phyloP scores from a whole-genome alignment of 495 filamentous ascomycete species.

The Hypoxylon rickii region DNA sequence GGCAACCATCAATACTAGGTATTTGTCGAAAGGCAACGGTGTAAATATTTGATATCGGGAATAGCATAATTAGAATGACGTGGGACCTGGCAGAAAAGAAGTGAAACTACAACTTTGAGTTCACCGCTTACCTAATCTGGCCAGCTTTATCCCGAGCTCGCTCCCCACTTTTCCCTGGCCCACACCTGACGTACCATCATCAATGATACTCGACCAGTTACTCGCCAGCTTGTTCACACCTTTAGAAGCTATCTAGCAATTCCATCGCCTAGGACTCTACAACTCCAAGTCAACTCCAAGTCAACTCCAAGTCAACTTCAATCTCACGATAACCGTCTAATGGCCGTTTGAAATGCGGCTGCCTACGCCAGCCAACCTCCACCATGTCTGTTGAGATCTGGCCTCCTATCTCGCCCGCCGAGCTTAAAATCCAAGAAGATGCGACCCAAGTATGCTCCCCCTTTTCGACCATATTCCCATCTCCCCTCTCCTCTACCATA shows the following conservation, averaged over 20 bases:
- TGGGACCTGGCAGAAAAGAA: constrained; percentile 6
- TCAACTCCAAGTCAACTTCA: too few relatives aligned
- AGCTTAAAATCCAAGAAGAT: constrained; percentile 69
- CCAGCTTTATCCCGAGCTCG: constrained; percentile 12
- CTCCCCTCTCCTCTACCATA: neutral
- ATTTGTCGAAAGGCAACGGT: too few relatives aligned
- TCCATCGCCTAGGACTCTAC: too few relatives aligned
- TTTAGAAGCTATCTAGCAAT: too few relatives aligned
- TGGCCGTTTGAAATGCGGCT: constrained; percentile 40
- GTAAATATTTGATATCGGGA: too few relatives aligned
- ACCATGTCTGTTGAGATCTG: constrained; percentile 78
- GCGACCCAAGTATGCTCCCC: constrained; percentile 62
- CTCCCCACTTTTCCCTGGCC: too few relatives aligned
- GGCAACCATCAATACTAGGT: too few relatives aligned
- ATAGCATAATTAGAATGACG: constrained; percentile 14
- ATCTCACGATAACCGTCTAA: constrained; percentile 14
- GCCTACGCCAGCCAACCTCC: constrained; percentile 32
- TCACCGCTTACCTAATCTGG: constrained; percentile 15
- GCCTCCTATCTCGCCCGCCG: constrained; percentile 68
- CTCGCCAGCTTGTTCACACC: too few relatives aligned
- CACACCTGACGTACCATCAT: too few relatives aligned
- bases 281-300: too few relatives aligned
- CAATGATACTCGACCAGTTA: too few relatives aligned
- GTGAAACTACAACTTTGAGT: neutral
- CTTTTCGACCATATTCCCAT: constrained; percentile 1